Base-by-base conservation (phyloP, 139 green algal genomes). In the Micractinium conductrix region DNA sequence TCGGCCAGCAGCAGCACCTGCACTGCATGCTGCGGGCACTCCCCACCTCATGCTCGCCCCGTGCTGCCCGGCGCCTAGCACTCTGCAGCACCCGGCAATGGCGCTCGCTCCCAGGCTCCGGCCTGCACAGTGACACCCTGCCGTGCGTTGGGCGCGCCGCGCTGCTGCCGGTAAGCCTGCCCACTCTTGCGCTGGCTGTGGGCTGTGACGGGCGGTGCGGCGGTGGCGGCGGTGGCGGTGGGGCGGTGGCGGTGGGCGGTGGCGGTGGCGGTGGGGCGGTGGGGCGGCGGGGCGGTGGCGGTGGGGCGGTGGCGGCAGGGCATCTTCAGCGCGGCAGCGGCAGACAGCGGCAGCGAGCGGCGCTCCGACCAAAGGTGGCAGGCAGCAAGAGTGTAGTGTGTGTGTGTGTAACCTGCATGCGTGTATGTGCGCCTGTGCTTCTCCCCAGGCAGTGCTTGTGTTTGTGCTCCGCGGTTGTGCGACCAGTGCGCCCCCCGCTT, bases 121-220 rank as follows among this genome's bases (percentile, higher is more conserved):
- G 37, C 68, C 37, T 33, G 37, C 68, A 74, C 37, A 48, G 21
- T 43, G 68, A 42, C 37, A 43, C 68, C 68, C 68, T 43, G 28
- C 37, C 68, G n/a, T n/a, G n/a, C n/a, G n/a, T n/a, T n/a, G 70
- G 70, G 70, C 70, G 70, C 42, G 28, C 26, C 8, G 42, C 30
- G 70, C 70, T 53, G 42, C 70, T 78, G 70, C 42, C 70, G 70
- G 70, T 78, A 78, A 78, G 70, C 70, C 28, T 71, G 30, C n/a
- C 8, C 35, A n/a, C 63, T 71, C 30, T 40, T 40, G 7, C 65
- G 53, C 37, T 72, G 65, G n/a, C n/a, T n/a, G n/a, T n/a, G n/a
- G n/a, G n/a, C n/a, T n/a, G n/a, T n/a, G n/a, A n/a, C n/a, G 33
- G 37, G 33, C 33, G 8, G 37, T 40, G 33, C 1, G n/a, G 10